These are phyloP conservation scores for Eragrostis curvula DNA, from an alignment of 176 grass and related monocot genomes.

Conservation along the genomic window DNA sequence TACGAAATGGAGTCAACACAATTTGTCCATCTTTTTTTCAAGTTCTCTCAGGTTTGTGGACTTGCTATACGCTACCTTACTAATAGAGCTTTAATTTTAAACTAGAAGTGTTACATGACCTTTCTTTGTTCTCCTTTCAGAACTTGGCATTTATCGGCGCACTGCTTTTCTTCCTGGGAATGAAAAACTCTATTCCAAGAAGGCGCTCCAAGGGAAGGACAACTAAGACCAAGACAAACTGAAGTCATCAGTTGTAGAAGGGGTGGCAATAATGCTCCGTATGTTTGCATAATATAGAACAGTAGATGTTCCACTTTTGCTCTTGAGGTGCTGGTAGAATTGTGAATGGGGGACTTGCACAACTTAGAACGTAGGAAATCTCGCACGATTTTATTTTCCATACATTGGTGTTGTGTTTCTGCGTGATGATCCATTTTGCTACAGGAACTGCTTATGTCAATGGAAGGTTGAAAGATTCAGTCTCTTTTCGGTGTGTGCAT, in stretches of 20 bases:
- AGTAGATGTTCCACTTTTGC: slow-evolving; percentile 54
- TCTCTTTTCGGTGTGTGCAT: neutral
- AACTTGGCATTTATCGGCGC: slow-evolving; percentile 86
- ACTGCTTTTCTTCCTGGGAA: slow-evolving; percentile 84
- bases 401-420: slow-evolving; percentile 1
- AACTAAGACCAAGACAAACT: slow-evolving; percentile 77
- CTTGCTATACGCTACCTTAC: neutral
- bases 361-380: slow-evolving; percentile 47
- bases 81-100: neutral
- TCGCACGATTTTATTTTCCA: slow-evolving; percentile 10
- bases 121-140: slow-evolving; percentile 37
- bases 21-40: slow-evolving; percentile 58
- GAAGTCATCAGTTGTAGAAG: slow-evolving; percentile 43
- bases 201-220: slow-evolving; percentile 70
- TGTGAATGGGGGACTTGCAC: slow-evolving; percentile 44
- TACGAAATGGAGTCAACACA: slow-evolving; percentile 56
- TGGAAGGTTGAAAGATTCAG: slow-evolving; percentile 13
- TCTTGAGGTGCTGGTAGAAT: slow-evolving; percentile 30
- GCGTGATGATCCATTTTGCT: slow-evolving; percentile 25
- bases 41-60: slow-evolving; percentile 60
- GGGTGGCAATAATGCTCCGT: slow-evolving; percentile 38
- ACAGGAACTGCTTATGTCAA: slow-evolving; percentile 5
- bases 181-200: slow-evolving; percentile 89
- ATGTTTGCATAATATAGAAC: slow-evolving; percentile 43
- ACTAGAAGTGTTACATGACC: neutral